These are phyloP conservation scores for Fusarium ramigenum DNA, from an alignment of 2,329 filamentous ascomycete species.

Conservation along the genomic window DNA sequence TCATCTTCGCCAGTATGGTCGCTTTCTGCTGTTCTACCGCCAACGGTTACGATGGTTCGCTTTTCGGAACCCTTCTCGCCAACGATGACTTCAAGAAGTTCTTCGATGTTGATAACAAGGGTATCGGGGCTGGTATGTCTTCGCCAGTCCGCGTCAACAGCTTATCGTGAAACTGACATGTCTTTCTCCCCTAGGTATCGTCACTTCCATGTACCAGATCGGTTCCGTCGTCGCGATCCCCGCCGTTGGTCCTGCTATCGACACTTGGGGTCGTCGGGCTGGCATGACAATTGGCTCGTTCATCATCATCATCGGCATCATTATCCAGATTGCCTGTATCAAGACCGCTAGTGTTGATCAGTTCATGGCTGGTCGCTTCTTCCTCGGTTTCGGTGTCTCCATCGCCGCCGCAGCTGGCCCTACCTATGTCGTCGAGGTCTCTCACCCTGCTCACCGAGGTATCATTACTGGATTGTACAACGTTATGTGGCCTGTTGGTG, in stretches of 20 bases:
- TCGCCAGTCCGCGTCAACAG: too few relatives aligned
- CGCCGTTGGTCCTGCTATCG: slow-evolving; percentile 58
- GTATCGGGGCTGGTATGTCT: slow-evolving; percentile 35
- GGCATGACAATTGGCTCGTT: slow-evolving; percentile 58
- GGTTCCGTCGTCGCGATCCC: slow-evolving; percentile 59
- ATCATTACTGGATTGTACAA: slow-evolving; percentile 65
- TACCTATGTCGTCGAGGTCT: slow-evolving; percentile 58
- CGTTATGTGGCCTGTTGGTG: slow-evolving; percentile 57
- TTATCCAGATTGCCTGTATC: slow-evolving; percentile 54
- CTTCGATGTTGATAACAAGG: slow-evolving; percentile 49
- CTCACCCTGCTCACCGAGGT: slow-evolving; percentile 58
- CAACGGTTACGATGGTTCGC: slow-evolving; percentile 57
- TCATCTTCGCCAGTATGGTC: slow-evolving; percentile 39
- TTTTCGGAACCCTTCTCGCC: slow-evolving; percentile 58
- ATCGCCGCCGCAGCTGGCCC: slow-evolving; percentile 58
- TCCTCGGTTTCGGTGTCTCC: slow-evolving; percentile 66
- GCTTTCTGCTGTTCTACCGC: slow-evolving; percentile 45
- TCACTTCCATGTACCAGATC: slow-evolving; percentile 58
- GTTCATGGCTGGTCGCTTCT: slow-evolving; percentile 66
- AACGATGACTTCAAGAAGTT: slow-evolving; percentile 59
- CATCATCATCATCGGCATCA: slow-evolving; percentile 56
- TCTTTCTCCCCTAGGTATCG: slow-evolving; percentile 23
- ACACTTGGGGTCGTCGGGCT: slow-evolving; percentile 57
- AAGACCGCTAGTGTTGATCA: slow-evolving; percentile 44
- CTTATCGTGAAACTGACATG: not conserved